Conservation (phyloP, 106 monocot species). For the Dioscorea zingiberensis region DNA sequence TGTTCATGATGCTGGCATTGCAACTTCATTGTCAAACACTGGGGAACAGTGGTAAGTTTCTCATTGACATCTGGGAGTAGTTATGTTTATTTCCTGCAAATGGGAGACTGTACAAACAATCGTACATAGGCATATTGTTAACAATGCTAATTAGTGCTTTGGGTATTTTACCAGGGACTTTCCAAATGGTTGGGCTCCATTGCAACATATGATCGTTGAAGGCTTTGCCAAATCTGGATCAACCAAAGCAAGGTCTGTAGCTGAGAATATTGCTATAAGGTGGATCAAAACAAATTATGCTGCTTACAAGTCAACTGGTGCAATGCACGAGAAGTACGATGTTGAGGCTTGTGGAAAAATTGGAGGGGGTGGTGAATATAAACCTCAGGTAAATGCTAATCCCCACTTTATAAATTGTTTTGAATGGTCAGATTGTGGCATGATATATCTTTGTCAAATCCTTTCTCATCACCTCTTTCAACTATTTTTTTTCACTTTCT, state of each 20-base stretch:
- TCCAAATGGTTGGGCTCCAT: slow-evolving; percentile 95
- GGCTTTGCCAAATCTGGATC: slow-evolving; percentile 56
- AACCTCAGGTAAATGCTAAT: slow-evolving; percentile 54
- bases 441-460: too few species aligned
- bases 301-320: slow-evolving; percentile 57
- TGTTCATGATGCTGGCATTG: slow-evolving; percentile 55
- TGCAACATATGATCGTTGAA: slow-evolving; percentile 86
- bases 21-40: slow-evolving; percentile 69
- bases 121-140: too few species aligned
- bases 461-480: too few species aligned
- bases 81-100: neutral
- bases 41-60: slow-evolving; percentile 78
- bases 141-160: too few species aligned
- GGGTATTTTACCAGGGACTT: slow-evolving; percentile 63
- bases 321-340: slow-evolving; percentile 92
- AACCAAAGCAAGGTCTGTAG: slow-evolving; percentile 50
- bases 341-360: slow-evolving; percentile 59
- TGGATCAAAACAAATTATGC: slow-evolving; percentile 92
- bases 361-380: slow-evolving; percentile 87
- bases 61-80: neutral
- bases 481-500: neutral
- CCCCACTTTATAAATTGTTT: neutral
- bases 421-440: neutral
- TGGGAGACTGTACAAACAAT: too few species aligned
- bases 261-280: slow-evolving; percentile 69